These are phyloP conservation scores for Exophiala dermatitidis DNA, from an alignment of 2,329 filamentous ascomycete species.

Conservation along the genomic window DNA sequence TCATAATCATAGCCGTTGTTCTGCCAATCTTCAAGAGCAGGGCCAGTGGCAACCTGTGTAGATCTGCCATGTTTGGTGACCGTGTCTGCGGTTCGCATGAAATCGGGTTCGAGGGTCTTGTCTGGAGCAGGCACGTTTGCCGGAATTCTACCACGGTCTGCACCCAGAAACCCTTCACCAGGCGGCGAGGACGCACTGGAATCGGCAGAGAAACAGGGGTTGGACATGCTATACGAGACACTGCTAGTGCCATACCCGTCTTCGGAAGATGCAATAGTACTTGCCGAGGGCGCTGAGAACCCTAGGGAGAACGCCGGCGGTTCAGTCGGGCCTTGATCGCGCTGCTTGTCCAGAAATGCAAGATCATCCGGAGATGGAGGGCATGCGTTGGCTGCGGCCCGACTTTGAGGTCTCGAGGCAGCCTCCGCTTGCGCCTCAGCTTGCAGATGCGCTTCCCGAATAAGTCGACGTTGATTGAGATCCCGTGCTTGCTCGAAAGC, in stretches of 20 bases:
- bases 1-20: conserved; percentile 12
- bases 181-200: conserved; percentile 43
- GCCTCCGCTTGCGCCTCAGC: conserved; percentile 12
- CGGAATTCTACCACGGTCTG: conserved; percentile 10
- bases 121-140: conserved; percentile 1
- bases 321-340: conserved; percentile 6
- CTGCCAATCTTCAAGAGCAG: conserved; percentile 16
- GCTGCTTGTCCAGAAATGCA: conserved; percentile 14
- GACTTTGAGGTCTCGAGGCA: conserved; percentile 4
- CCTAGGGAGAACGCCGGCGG: conserved; percentile 9
- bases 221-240: conserved; percentile 43
- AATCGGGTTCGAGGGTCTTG: conserved; percentile 20
- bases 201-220: conserved; percentile 42
- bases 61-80: conserved; percentile 21
- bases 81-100: conserved; percentile 27
- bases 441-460: conserved; percentile 23
- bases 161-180: conserved; percentile 37
- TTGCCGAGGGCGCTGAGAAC: conserved; percentile 34
- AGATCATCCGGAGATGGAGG: conserved; percentile 31
- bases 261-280: conserved; percentile 42
- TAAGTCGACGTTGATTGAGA: conserved; percentile 26
- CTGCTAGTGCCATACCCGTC: conserved; percentile 41
- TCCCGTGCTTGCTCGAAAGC: conserved; percentile 28
- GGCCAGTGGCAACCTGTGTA: conserved; percentile 11
- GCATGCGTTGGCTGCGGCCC: conserved; percentile 19